Conservation (phyloP, 345 rosid genomes). For the Syzygium aqueum region DNA sequence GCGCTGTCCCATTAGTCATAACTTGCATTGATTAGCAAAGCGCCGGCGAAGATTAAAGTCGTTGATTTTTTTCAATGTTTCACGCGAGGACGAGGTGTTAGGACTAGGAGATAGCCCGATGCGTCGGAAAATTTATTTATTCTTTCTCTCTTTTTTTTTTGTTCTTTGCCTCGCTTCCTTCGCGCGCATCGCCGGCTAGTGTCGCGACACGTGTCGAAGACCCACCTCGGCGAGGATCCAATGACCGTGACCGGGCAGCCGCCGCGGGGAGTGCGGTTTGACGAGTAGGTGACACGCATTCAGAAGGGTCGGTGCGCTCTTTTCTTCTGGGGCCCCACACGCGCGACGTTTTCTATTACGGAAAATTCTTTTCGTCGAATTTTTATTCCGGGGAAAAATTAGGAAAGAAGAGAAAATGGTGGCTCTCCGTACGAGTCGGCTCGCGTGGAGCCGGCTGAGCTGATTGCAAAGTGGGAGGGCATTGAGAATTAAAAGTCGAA, state of each 20-base stretch:
- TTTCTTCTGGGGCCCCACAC: background rate
- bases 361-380: background rate
- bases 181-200: background rate
- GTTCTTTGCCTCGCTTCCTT: background rate
- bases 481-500: too few relatives aligned
- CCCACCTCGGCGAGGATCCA: background rate
- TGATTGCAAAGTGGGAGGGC: background rate
- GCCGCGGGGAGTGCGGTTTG: background rate
- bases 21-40: background rate
- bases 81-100: background rate
- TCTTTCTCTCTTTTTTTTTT: background rate
- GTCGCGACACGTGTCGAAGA: background rate
- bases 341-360: background rate
- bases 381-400: background rate
- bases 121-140: rapidly evolving
- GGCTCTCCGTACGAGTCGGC: background rate
- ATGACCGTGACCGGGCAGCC: background rate
- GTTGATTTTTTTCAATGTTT: background rate
- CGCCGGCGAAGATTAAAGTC: background rate
- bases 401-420: background rate
- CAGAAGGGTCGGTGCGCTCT: background rate
- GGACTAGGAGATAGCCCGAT: background rate
- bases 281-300: background rate
- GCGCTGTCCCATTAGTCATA: background rate
- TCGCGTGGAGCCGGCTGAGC: background rate